These are phyloP conservation scores for Arctium minus DNA, from an alignment of 129 eudicot genomes.

Conservation along the genomic window DNA sequence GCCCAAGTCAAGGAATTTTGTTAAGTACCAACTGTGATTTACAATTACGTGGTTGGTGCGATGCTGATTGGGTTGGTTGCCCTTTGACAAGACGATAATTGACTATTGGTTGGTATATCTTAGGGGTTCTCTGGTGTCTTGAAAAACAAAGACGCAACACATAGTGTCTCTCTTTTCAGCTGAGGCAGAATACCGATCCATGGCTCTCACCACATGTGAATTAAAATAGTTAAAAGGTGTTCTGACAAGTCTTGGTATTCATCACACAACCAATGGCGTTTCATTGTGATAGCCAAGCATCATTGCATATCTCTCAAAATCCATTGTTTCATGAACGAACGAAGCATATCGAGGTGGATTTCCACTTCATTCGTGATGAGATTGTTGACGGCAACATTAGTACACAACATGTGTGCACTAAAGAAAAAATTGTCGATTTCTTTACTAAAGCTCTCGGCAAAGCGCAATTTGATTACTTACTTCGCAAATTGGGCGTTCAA, in stretches of 20 bases:
- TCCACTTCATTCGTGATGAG: background rate
- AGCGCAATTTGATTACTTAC: background rate
- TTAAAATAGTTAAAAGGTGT: slow-evolving; percentile 1
- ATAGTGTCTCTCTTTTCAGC: background rate
- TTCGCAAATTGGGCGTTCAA: background rate
- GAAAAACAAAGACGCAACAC: background rate
- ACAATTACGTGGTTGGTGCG: background rate
- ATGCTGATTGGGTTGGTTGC: background rate
- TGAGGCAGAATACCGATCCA: background rate
- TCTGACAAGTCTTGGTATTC: background rate
- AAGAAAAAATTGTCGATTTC: background rate
- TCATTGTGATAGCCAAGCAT: background rate
- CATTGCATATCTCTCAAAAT: background rate
- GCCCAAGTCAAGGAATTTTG: background rate
- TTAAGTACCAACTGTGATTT: background rate
- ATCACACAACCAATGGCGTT: background rate
- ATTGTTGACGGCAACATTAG: background rate
- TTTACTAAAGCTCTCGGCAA: background rate
- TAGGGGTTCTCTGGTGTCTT: background rate
- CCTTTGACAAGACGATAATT: background rate
- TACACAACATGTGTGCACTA: background rate
- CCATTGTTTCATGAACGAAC: background rate
- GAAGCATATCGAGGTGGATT: background rate
- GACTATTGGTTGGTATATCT: background rate
- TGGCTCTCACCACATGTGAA: background rate